These are phyloP conservation scores for Collybiopsis luxurians DNA, from an alignment of 768 basidiomycete species.

Conservation along the genomic window DNA sequence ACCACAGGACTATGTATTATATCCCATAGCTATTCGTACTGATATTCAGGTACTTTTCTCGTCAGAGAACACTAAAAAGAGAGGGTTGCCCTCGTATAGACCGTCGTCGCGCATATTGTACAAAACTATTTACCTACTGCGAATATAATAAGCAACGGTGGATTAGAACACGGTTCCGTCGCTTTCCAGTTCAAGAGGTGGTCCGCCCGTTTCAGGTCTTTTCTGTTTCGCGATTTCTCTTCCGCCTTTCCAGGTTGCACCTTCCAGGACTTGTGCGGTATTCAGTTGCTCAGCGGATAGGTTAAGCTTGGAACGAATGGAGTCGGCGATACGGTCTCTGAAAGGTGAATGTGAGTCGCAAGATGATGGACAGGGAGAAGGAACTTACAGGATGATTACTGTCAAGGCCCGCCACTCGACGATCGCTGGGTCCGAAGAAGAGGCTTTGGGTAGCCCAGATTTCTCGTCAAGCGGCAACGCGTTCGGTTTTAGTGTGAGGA, in stretches of 20 bases:
- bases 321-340: slow-evolving; percentile 78
- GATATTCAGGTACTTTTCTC: too few species aligned
- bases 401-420: slow-evolving; percentile 98
- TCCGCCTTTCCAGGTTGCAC: slow-evolving; percentile 96
- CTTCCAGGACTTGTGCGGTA: slow-evolving; percentile 88
- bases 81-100: too few species aligned
- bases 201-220: slow-evolving; percentile 72
- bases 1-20: too few species aligned
- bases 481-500: slow-evolving; percentile 63
- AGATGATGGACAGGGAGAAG: not conserved
- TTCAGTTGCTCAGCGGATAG: slow-evolving; percentile 53
- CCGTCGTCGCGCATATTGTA: too few species aligned
- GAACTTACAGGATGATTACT: slow-evolving; percentile 80
- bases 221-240: slow-evolving; percentile 84
- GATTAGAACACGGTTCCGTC: slow-evolving; percentile 82
- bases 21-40: too few species aligned
- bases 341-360: not conserved
- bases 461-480: slow-evolving; percentile 48
- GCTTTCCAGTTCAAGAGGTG: slow-evolving; percentile 83
- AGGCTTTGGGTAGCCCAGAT: slow-evolving; percentile 58
- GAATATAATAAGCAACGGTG: too few species aligned
- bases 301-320: slow-evolving; percentile 59
- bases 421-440: slow-evolving; percentile 83
- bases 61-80: too few species aligned
- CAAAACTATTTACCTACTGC: too few species aligned